Percentiles rank a stretch among this genome's conserved stretches.
Evolutionary conservation across 352 stramenopile genomes (phyloP).

Genomic region (Pythium monospermum): DNA sequence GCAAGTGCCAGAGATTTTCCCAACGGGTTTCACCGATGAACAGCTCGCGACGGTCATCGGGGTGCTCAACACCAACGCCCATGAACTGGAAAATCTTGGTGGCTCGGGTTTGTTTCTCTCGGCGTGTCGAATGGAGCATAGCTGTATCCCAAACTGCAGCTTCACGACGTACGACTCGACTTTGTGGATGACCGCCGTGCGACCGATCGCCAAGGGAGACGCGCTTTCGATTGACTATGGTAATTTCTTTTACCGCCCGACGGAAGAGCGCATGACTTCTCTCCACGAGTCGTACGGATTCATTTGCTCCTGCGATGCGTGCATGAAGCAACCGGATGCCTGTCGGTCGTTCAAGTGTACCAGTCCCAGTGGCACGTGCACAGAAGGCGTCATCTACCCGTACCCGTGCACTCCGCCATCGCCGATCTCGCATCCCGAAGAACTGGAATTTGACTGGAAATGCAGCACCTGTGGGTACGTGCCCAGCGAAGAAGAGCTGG

Average conservation of each 20-base stretch:
- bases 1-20: conserved; percentile 49
- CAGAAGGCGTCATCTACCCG: conserved; percentile 39
- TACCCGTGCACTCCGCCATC: conserved; percentile 23
- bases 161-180: conserved; percentile 64
- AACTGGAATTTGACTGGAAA: conserved; percentile 51
- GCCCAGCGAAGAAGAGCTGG: conserved; percentile 27
- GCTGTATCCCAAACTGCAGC: conserved; percentile 63
- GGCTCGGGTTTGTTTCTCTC: conserved; percentile 69
- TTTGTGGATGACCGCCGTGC: conserved; percentile 77
- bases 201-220: conserved; percentile 50
- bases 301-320: conserved; percentile 54
- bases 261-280: conserved; percentile 45
- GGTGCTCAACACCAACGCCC: conserved; percentile 71
- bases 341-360: conserved; percentile 55
- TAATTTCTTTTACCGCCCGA: conserved; percentile 75
- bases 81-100: conserved; percentile 68
- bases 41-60: conserved; percentile 64
- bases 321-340: conserved; percentile 38
- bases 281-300: conserved; percentile 65
- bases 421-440: conserved; percentile 25
- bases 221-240: conserved; percentile 74
- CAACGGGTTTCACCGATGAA: conserved; percentile 41
- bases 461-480: conserved; percentile 41
- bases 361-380: conserved; percentile 19
- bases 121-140: conserved; percentile 73